Evolutionary conservation across 2,329 filamentous ascomycete species (phyloP), one percentile per base, ranked within the genome.

Genomic region (Paracorniculantispora psalliotae): DNA sequence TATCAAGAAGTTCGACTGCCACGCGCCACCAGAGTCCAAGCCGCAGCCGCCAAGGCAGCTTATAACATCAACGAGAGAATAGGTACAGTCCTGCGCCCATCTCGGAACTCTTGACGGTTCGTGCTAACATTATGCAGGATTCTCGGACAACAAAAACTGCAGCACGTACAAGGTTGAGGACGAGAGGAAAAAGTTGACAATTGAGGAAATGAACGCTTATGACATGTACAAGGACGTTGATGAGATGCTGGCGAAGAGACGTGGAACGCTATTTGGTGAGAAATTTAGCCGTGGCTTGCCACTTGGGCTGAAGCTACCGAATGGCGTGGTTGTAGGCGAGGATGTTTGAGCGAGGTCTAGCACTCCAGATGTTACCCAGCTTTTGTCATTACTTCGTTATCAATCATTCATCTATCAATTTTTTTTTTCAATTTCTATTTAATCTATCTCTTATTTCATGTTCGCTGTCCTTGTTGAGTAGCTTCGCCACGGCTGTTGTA

Each of bases 191-290:
- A 85, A 86, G 62, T 67, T 89, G 33, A 88, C 86, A 0, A 87
- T 89, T 52, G 84, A 87, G 62, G 85, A 89, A 68, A 88, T 89
- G 84, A 88, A 89, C 61, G 75, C 76, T 75, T 85, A 86, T 62
- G 80, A 86, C 64, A 83, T 86, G 81, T 78, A 82, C 65, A 75
- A 74, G 56, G 81, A 85, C 61, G 70, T 84, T 9, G 79, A 82
- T 57, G 77, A 83, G 67, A 73, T 73, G 61, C 63, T 81, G 17
- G 76, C 77, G 0, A 60, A 63, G 51, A 67, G 63, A 43, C 63
- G 68, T 17, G 73, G 75, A 1, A 21, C 63, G 1, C 50, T 64
- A 3, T 81, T 74, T 43, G 63, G 64, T 0, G 73, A 68, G 8
- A 73, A 72, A 37, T 81, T 71, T 44, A 63, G 75, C 0, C 69